A percentile compares a stretch with the other conserved stretches of the same genome.
Evolutionary conservation across 306 rosid genomes (phyloP).

Genomic region (Citrullus mucosospermus): DNA sequence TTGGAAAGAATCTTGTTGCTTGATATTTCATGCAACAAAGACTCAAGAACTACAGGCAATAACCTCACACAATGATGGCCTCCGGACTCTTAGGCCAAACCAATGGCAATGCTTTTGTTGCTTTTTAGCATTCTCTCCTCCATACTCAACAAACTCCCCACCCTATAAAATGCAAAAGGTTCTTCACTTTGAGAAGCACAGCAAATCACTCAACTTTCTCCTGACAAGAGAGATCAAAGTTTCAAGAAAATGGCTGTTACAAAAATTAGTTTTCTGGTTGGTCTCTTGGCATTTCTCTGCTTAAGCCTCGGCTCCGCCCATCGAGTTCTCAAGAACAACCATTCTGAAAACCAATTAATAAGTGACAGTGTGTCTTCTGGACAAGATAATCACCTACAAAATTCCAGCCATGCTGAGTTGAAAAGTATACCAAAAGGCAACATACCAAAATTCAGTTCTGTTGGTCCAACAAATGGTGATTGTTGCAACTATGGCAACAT

Average conservation of each 20-base stretch:
- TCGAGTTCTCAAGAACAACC: background rate
- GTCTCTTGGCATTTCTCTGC: conserved; percentile 25
- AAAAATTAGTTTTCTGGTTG: background rate
- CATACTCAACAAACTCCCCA: background rate
- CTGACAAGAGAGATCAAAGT: background rate
- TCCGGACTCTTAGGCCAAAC: conserved; percentile 6
- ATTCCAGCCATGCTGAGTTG: background rate
- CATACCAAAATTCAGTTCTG: background rate
- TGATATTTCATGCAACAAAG: background rate
- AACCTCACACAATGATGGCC: conserved; percentile 5
- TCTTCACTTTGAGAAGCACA: background rate
- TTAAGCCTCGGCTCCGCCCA: conserved; percentile 11
- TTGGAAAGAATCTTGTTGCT: background rate
- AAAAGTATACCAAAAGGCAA: background rate
- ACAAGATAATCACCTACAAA: background rate
- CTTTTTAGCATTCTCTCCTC: background rate
- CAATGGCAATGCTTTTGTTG: conserved; percentile 1
- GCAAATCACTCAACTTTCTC: background rate
- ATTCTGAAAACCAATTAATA: background rate
- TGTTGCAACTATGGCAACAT: background rate
- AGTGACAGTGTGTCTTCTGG: background rate
- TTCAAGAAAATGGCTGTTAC: background rate
- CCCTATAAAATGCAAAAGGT: background rate
- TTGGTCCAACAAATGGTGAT: background rate
- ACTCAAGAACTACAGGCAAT: background rate